A percentile compares a stretch with the other conserved stretches of the same genome.
Evolutionary conservation across 2,329 filamentous ascomycete species (phyloP).

Genomic region (Colletotrichum musae): DNA sequence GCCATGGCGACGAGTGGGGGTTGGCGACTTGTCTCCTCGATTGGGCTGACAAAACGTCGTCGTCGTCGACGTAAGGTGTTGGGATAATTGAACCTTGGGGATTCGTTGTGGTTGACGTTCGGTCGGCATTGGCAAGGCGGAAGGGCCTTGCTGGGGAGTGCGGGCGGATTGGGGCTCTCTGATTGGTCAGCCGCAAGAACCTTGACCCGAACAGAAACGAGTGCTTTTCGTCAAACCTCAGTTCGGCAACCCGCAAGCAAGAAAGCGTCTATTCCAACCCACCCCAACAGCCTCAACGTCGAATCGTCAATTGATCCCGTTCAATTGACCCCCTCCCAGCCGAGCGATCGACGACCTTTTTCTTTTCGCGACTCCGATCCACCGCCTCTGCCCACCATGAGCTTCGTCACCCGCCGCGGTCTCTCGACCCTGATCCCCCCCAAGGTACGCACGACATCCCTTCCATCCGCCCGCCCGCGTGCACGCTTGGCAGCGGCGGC

Average conservation of each 20-base stretch:
- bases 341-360: constrained; percentile 45
- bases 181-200: constrained; percentile 61
- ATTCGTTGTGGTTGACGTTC: constrained; percentile 44
- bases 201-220: constrained; percentile 59
- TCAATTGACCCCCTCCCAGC: constrained; percentile 39
- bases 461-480: constrained; percentile 33
- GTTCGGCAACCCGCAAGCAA: constrained; percentile 41
- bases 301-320: constrained; percentile 31
- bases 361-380: constrained; percentile 46
- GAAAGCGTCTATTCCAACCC: constrained; percentile 27
- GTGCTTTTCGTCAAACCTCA: constrained; percentile 62
- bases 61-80: constrained; percentile 10
- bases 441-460: constrained; percentile 77
- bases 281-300: constrained; percentile 36
- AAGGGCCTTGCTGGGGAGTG: constrained; percentile 40
- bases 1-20: constrained; percentile 66
- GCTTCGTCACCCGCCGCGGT: constrained; percentile 89
- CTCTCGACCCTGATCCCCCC: constrained; percentile 99
- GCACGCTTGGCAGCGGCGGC: not conserved
- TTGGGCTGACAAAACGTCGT: constrained; percentile 26
- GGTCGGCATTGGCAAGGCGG: constrained; percentile 38
- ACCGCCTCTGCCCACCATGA: constrained; percentile 76
- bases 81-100: not conserved
- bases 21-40: constrained; percentile 29
- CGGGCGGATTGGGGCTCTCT: constrained; percentile 46